phyloP scores from a whole-genome alignment of 768 basidiomycete species.

The Russula sp. region DNA sequence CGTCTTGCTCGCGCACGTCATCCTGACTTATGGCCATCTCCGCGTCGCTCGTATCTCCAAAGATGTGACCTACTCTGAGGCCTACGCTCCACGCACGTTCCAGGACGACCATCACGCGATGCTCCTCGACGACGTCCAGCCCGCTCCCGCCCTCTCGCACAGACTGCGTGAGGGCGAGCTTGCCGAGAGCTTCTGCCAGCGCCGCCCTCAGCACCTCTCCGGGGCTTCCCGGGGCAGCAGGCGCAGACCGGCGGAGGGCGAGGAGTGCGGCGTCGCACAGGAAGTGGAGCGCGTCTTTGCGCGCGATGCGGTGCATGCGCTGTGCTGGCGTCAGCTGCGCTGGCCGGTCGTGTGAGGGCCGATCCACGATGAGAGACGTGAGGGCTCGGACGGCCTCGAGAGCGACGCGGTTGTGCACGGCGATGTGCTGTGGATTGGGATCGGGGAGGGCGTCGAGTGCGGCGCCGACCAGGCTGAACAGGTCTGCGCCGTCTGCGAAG shows the following conservation, averaged over 20 bases:
- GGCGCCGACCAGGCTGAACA: neutral
- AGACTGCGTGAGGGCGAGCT: conserved; percentile 10
- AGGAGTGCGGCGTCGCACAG: conserved; percentile 10
- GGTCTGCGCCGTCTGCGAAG: neutral
- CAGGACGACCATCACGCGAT: conserved; percentile 9
- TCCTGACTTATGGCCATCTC: neutral
- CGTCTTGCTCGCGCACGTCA: neutral
- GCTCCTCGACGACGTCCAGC: conserved; percentile 12
- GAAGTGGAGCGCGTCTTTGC: conserved; percentile 18
- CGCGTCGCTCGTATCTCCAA: neutral
- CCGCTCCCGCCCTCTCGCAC: neutral
- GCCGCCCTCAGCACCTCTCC: neutral
- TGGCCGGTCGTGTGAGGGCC: neutral
- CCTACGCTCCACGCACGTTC: conserved; percentile 18
- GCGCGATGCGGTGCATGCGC: conserved; percentile 13
- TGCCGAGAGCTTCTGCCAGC: conserved; percentile 9
- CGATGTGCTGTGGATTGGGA: neutral
- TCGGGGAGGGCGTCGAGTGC: neutral
- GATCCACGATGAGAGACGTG: conserved; percentile 5
- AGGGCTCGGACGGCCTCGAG: conserved; percentile 13
- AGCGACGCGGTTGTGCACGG: neutral
- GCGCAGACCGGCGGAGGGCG: neutral
- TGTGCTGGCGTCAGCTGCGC: neutral
- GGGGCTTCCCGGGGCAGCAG: neutral
- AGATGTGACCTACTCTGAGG: conserved; percentile 1